These are phyloP conservation scores for Davidsoniella virescens DNA, from an alignment of 2,329 filamentous ascomycete genomes.

Conservation along the genomic window DNA sequence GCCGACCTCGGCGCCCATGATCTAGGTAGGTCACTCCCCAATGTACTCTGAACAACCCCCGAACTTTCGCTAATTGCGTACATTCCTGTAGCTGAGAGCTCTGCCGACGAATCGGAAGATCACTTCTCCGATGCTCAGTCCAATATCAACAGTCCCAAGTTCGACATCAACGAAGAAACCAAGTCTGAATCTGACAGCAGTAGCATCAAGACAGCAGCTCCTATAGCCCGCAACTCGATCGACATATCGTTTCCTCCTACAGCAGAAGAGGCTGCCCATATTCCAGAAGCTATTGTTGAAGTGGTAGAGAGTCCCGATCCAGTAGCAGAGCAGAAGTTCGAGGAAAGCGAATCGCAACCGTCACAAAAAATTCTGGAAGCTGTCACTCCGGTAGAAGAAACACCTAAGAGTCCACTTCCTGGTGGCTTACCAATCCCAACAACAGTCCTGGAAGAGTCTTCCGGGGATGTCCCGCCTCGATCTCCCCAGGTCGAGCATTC, in stretches of 20 bases:
- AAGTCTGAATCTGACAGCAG: background rate
- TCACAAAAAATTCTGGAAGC: background rate
- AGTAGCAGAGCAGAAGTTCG: no score
- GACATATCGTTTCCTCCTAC: no score
- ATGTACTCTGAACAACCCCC: conserved; percentile 27
- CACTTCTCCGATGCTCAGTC: conserved; percentile 54
- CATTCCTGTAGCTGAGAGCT: conserved; percentile 7
- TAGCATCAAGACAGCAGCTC: conserved; percentile 30
- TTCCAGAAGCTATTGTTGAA: background rate
- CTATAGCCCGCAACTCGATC: no score
- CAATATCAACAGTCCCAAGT: conserved; percentile 25
- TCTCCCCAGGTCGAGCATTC: conserved; percentile 29
- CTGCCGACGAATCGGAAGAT: conserved; percentile 40
- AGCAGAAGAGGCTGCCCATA: conserved; percentile 9
- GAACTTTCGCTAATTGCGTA: background rate
- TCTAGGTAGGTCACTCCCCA: conserved; percentile 27
- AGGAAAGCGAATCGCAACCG: background rate
- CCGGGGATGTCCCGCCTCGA: conserved; percentile 27
- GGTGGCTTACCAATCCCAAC: conserved; percentile 25
- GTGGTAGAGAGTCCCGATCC: no score
- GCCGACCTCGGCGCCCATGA: conserved; percentile 44
- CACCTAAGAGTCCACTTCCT: background rate
- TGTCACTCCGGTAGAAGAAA: background rate
- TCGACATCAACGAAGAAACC: conserved; percentile 33
- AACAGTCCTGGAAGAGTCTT: conserved; percentile 37